Evolutionary conservation across 129 eudicot genomes (phyloP).

Genomic region (Dittrichia graveolens): DNA sequence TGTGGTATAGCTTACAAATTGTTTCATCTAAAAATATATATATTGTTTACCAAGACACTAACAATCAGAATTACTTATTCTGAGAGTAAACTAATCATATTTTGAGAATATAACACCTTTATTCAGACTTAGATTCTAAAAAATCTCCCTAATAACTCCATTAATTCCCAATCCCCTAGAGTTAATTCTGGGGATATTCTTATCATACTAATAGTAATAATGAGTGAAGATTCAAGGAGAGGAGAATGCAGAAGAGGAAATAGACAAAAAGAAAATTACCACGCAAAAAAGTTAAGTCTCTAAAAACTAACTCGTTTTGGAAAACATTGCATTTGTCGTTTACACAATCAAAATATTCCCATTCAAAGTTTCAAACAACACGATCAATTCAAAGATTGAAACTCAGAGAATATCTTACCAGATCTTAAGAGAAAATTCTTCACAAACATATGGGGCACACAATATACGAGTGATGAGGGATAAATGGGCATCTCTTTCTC

Average conservation of each 20-base stretch:
- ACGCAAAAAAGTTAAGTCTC: constrained; percentile 9
- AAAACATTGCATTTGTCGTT: constrained; percentile 14
- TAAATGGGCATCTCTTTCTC: constrained; percentile 28
- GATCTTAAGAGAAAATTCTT: constrained; percentile 34
- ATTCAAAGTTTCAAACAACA: constrained; percentile 24
- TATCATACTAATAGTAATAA: constrained; percentile 3
- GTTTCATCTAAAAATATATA: too few relatives aligned
- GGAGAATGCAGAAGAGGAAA: not conserved
- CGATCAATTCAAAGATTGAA: constrained; percentile 39
- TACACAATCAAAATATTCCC: constrained; percentile 23
- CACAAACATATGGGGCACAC: constrained; percentile 33
- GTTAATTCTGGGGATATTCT: constrained; percentile 17
- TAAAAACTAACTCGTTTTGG: constrained; percentile 12
- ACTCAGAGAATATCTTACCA: constrained; percentile 41
- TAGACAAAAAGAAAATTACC: constrained; percentile 22
- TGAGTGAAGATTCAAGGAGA: constrained; percentile 18
- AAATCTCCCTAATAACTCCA: not conserved
- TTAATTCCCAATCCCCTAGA: not conserved
- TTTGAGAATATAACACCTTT: not conserved
- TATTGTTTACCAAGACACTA: constrained; percentile 1
- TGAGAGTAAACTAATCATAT: constrained; percentile 9
- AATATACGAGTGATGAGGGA: constrained; percentile 33
- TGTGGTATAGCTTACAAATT: too few relatives aligned
- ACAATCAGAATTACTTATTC: not conserved
- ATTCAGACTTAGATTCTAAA: constrained; percentile 21